Evolutionary conservation across 192 early-diverging fungal species (phyloP).

Genomic region (Entomortierella parvispora): DNA sequence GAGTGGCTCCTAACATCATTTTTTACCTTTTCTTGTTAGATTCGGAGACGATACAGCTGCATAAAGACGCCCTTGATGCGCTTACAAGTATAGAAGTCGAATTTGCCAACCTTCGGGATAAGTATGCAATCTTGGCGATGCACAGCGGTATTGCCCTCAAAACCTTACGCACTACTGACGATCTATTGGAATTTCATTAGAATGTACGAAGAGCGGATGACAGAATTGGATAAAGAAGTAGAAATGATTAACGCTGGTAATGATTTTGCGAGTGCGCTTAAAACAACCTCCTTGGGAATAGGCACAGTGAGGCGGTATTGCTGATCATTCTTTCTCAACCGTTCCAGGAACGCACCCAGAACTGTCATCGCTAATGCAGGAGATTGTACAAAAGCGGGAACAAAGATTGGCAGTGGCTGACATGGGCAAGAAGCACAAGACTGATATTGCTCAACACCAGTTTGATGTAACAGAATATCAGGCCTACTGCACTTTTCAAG

Average conservation of each 20-base stretch:
- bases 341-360: slow-evolving; percentile 62
- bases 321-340: neutral
- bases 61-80: slow-evolving; percentile 62
- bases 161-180: too few species aligned
- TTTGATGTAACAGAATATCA: slow-evolving; percentile 58
- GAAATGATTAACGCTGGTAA: slow-evolving; percentile 63
- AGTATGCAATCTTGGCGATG: slow-evolving; percentile 42
- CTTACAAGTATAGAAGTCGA: slow-evolving; percentile 66
- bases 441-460: slow-evolving; percentile 49
- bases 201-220: slow-evolving; percentile 67
- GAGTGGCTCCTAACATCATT: neutral
- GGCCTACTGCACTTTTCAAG: slow-evolving; percentile 55
- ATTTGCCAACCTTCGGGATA: slow-evolving; percentile 65
- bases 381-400: slow-evolving; percentile 62
- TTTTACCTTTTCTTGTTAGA: slow-evolving; percentile 23
- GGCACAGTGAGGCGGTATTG: neutral
- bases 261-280: neutral
- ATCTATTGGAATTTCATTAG: slow-evolving; percentile 20
- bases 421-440: slow-evolving; percentile 56
- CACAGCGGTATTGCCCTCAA: too few species aligned
- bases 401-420: slow-evolving; percentile 55
- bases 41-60: slow-evolving; percentile 54
- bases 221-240: slow-evolving; percentile 60
- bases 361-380: slow-evolving; percentile 58
- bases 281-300: neutral